These are phyloP conservation scores for Blumeria graminis DNA, from an alignment of 2,329 filamentous ascomycete genomes.

Conservation along the genomic window DNA sequence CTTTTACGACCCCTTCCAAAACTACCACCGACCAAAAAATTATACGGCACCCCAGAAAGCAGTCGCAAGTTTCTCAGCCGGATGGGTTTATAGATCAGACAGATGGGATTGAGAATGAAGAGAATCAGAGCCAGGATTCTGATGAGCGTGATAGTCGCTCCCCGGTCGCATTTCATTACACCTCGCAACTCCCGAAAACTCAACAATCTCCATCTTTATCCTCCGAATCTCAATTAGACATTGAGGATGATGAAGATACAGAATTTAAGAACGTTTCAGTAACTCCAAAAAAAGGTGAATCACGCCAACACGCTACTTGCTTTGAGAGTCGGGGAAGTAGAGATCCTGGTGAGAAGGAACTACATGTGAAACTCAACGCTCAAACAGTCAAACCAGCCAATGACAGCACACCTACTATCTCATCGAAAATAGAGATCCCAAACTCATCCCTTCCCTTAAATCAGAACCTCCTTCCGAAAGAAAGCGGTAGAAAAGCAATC, in stretches of 20 bases:
- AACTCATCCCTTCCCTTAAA: slow-evolving; percentile 1
- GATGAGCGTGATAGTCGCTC: slow-evolving; percentile 12
- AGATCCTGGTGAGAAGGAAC: slow-evolving; percentile 1
- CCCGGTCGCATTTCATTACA: slow-evolving; percentile 10
- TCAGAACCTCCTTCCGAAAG: neutral
- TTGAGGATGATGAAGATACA: neutral
- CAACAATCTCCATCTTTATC: neutral
- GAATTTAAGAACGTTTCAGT: neutral
- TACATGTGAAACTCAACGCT: neutral
- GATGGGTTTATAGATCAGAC: neutral
- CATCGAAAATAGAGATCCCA: neutral
- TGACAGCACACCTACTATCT: neutral
- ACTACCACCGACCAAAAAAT: too few species aligned
- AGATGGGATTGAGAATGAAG: slow-evolving; percentile 1
- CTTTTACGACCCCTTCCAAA: too few species aligned
- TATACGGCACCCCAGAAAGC: too few species aligned
- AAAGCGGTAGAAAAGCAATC: neutral
- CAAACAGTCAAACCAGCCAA: neutral
- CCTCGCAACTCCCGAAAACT: neutral
- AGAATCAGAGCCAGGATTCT: slow-evolving; percentile 8
- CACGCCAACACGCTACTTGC: neutral
- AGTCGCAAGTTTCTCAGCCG: too few species aligned
- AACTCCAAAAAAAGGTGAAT: neutral
- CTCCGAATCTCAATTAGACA: neutral
- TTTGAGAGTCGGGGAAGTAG: neutral